Percentiles rank a stretch among this genome's conserved stretches.
phyloP scores from a whole-genome alignment of 2,329 filamentous ascomycete species.

The Paraconiothyrium sp. region DNA sequence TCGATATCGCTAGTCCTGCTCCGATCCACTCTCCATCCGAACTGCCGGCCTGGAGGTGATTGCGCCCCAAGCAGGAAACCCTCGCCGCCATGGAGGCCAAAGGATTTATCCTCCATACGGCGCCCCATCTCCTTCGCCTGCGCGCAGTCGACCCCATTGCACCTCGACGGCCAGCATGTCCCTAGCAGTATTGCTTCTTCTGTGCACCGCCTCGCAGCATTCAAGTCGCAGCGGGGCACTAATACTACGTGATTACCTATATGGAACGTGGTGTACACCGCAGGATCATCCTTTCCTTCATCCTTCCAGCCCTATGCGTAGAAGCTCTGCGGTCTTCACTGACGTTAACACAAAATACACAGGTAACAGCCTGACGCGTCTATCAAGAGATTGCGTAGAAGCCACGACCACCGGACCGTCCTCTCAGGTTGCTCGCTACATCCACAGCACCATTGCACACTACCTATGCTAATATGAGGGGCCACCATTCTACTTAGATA shows the following conservation, averaged over 20 bases:
- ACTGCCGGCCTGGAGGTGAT: constrained; percentile 4
- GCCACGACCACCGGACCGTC: background rate
- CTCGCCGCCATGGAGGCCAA: constrained; percentile 3
- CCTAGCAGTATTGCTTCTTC: background rate
- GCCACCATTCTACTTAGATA: too few species aligned
- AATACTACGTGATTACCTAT: background rate
- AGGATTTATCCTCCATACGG: constrained; percentile 7
- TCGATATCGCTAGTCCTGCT: constrained; percentile 6
- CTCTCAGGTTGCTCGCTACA: background rate
- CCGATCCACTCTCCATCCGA: background rate
- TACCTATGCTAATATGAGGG: background rate
- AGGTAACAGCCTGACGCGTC: background rate
- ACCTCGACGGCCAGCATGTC: constrained; percentile 1
- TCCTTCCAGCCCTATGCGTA: background rate
- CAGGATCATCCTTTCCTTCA: background rate
- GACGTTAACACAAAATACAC: too few species aligned
- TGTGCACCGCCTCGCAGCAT: constrained; percentile 9
- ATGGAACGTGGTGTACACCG: background rate
- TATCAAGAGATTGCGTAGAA: background rate
- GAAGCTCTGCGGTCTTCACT: background rate
- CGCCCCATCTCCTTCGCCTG: background rate
- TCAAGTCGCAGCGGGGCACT: background rate
- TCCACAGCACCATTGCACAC: background rate
- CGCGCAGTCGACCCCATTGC: background rate
- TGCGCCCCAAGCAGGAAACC: background rate